Conservation (phyloP, 1,284 basidiomycete species). For the Wallemia hederae region DNA sequence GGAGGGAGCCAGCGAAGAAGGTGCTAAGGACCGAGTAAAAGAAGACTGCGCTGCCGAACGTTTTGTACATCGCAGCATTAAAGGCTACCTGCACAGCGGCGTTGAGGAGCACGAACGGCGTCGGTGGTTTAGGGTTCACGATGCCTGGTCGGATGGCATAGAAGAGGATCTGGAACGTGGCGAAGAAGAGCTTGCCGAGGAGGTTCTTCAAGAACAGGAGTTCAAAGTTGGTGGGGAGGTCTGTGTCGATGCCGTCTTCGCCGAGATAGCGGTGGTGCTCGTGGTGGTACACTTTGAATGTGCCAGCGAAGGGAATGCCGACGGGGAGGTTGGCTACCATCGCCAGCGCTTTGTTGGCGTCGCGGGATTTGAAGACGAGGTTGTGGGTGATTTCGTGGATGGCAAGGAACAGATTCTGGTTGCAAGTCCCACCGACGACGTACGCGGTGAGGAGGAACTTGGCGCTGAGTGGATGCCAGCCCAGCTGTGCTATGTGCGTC, state of each 20-base stretch:
- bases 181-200: slow-evolving; percentile 89
- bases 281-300: slow-evolving; percentile 91
- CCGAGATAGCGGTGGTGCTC: slow-evolving; percentile 84
- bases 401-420: slow-evolving; percentile 89
- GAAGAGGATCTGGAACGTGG: slow-evolving; percentile 92
- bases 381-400: slow-evolving; percentile 99
- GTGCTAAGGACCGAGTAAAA: slow-evolving; percentile 60
- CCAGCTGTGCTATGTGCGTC: slow-evolving; percentile 27
- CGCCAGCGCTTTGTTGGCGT: slow-evolving; percentile 58
- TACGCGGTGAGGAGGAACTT: slow-evolving; percentile 54
- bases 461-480: slow-evolving; percentile 35
- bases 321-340: slow-evolving; percentile 79
- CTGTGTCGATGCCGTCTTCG: slow-evolving; percentile 87
- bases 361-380: slow-evolving; percentile 60
- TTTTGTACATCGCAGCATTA: slow-evolving; percentile 34
- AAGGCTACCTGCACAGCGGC: slow-evolving; percentile 37
- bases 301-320: slow-evolving; percentile 75
- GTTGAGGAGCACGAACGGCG: slow-evolving; percentile 60
- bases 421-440: slow-evolving; percentile 66
- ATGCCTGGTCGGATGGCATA: slow-evolving; percentile 92
- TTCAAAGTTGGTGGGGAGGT: slow-evolving; percentile 64
- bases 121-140: slow-evolving; percentile 51
- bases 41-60: slow-evolving; percentile 33
- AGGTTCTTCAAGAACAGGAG: slow-evolving; percentile 72
- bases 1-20: slow-evolving; percentile 83